Conservation (phyloP, 2,329 filamentous ascomycete genomes). For the Trichoderma oligosporum region DNA sequence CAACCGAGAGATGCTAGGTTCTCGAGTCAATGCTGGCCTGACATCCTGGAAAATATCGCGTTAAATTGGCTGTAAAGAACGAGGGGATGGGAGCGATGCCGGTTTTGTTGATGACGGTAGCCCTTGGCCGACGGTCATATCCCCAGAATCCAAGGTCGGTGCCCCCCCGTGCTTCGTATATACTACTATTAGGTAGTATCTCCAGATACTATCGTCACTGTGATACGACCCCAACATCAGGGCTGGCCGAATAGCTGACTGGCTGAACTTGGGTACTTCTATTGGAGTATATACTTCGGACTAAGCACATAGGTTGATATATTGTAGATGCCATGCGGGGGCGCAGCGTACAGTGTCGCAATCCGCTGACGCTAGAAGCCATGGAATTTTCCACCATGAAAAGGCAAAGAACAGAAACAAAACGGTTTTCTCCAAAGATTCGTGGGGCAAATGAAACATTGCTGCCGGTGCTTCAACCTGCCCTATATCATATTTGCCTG, state of each 20-base stretch:
- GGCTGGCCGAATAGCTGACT: too few species aligned
- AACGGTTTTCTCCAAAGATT: neutral
- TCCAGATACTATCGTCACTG: neutral
- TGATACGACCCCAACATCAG: neutral
- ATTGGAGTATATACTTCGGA: too few species aligned
- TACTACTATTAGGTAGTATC: too few species aligned
- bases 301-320: too few species aligned
- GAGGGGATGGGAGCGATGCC: slow-evolving; percentile 8
- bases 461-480: neutral
- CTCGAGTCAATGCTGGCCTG: slow-evolving; percentile 17
- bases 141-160: neutral
- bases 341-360: neutral
- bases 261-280: too few species aligned
- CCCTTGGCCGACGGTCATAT: neutral
- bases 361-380: slow-evolving; percentile 15
- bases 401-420: neutral
- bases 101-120: neutral
- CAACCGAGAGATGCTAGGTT: slow-evolving; percentile 7
- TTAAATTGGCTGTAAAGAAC: neutral
- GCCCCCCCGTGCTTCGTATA: too few species aligned
- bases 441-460: slow-evolving; percentile 5
- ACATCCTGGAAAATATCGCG: slow-evolving; percentile 13
- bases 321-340: neutral
- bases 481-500: neutral
- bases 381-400: slow-evolving; percentile 13